Conservation (phyloP, 208 protist genomes). For the Crithidia fasciculata region DNA sequence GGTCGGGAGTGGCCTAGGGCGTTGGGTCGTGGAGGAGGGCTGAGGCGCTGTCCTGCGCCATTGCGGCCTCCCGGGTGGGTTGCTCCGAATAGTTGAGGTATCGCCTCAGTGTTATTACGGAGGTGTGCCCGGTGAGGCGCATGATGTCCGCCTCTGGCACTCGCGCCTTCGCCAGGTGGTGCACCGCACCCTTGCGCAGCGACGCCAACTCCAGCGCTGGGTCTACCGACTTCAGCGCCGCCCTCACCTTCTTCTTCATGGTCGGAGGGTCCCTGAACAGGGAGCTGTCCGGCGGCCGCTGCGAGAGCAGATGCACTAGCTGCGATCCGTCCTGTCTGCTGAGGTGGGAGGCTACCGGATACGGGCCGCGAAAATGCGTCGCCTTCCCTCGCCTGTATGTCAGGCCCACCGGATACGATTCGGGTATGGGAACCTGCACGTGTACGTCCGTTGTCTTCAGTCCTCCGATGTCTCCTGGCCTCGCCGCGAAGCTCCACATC, state of each 20-base stretch:
- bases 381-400: slow-evolving; percentile 3
- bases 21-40: slow-evolving; percentile 5
- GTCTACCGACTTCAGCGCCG: slow-evolving; percentile 6
- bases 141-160: slow-evolving; percentile 8
- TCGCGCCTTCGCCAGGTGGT: background rate
- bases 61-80: slow-evolving; percentile 10
- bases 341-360: slow-evolving; percentile 3
- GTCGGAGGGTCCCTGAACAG: background rate
- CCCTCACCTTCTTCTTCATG: background rate
- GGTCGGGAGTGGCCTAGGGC: background rate
- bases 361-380: slow-evolving; percentile 10
- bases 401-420: background rate
- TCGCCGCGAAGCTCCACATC: background rate
- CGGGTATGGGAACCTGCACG: background rate
- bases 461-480: background rate
- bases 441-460: slow-evolving; percentile 4
- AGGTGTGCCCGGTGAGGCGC: slow-evolving; percentile 13
- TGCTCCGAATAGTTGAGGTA: slow-evolving; percentile 22
- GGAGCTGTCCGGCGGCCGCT: background rate
- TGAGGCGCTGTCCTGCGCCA: slow-evolving; percentile 15
- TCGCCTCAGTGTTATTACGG: background rate
- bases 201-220: background rate
- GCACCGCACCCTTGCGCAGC: slow-evolving; percentile 10
- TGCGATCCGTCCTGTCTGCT: background rate
- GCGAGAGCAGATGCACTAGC: background rate